A percentile compares a stretch with the other conserved stretches of the same genome.
These are phyloP conservation scores for Rhamnella rubrinervis DNA, from an alignment of 331 rosid genomes.

Conservation along the genomic window DNA sequence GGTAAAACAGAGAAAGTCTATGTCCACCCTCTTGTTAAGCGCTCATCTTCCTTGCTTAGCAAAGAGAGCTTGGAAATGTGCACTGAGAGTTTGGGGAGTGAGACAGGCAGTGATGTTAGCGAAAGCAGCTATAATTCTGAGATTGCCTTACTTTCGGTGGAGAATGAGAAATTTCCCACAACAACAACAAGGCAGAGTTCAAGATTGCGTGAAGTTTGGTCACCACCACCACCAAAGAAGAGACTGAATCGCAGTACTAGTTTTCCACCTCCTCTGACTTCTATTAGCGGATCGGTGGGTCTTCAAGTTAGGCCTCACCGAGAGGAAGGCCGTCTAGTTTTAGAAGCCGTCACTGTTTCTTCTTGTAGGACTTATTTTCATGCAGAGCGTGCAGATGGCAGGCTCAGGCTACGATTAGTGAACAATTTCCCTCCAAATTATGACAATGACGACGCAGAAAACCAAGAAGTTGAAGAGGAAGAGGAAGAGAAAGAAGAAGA, in stretches of 20 bases:
- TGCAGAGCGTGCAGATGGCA: constrained; percentile 62
- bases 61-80: constrained; percentile 73
- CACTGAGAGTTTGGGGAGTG: constrained; percentile 78
- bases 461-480: constrained; percentile 12
- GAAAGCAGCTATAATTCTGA: constrained; percentile 25
- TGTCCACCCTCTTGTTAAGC: constrained; percentile 52
- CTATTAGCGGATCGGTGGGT: constrained; percentile 45
- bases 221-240: constrained; percentile 7
- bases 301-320: constrained; percentile 56
- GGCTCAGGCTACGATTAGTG: constrained; percentile 59
- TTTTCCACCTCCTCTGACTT: constrained; percentile 75
- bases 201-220: not conserved
- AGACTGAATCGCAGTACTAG: constrained; percentile 11
- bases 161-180: constrained; percentile 7
- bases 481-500: constrained; percentile 15
- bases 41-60: constrained; percentile 48
- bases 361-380: constrained; percentile 34
- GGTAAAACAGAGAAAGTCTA: constrained; percentile 31
- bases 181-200: not conserved
- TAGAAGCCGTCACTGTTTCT: constrained; percentile 45
- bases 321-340: constrained; percentile 71
- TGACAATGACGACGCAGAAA: constrained; percentile 15
- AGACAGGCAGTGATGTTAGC: constrained; percentile 67
- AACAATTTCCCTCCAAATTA: not conserved
- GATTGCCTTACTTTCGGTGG: constrained; percentile 26